Evolutionary conservation across 805 yeast species (phyloP).

Genomic region (Wickerhamiella nectarea): DNA sequence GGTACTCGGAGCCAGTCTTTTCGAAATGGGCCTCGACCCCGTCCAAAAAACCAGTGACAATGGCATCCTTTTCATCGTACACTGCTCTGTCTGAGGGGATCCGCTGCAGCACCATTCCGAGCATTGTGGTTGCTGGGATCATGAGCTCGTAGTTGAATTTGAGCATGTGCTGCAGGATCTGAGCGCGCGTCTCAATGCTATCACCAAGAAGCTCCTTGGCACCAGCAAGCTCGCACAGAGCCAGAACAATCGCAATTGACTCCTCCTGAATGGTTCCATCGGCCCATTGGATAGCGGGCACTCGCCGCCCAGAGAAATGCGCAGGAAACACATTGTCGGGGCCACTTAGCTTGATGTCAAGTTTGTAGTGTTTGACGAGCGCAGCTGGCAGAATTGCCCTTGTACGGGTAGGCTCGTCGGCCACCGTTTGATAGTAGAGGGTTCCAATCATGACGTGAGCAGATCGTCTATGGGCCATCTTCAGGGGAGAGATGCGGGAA

Average conservation of each 20-base stretch:
- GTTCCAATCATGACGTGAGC: constrained; percentile 12
- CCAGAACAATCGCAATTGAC: neutral
- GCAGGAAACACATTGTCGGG: constrained; percentile 33
- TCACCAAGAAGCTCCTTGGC: constrained; percentile 44
- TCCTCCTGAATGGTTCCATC: constrained; percentile 2
- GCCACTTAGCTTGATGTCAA: constrained; percentile 39
- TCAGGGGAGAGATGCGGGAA: too few relatives aligned
- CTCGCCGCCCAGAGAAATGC: constrained; percentile 42
- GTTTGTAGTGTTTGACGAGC: constrained; percentile 39
- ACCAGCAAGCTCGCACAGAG: constrained; percentile 22
- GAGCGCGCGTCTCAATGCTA: constrained; percentile 43
- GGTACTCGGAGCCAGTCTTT: constrained; percentile 53
- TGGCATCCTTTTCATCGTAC: constrained; percentile 35
- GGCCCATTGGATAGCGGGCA: constrained; percentile 37
- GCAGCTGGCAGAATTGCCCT: constrained; percentile 14
- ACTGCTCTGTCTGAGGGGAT: constrained; percentile 66
- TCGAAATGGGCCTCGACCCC: constrained; percentile 34
- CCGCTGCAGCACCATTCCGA: constrained; percentile 49
- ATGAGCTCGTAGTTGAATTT: constrained; percentile 57
- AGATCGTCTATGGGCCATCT: too few relatives aligned
- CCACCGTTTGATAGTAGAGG: constrained; percentile 11
- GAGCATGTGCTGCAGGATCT: constrained; percentile 64
- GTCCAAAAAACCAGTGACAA: constrained; percentile 30
- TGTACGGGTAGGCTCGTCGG: constrained; percentile 17
- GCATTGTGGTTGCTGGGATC: constrained; percentile 37